Conservation (phyloP, 441 rosid genomes). For the Populus tomentosa region DNA sequence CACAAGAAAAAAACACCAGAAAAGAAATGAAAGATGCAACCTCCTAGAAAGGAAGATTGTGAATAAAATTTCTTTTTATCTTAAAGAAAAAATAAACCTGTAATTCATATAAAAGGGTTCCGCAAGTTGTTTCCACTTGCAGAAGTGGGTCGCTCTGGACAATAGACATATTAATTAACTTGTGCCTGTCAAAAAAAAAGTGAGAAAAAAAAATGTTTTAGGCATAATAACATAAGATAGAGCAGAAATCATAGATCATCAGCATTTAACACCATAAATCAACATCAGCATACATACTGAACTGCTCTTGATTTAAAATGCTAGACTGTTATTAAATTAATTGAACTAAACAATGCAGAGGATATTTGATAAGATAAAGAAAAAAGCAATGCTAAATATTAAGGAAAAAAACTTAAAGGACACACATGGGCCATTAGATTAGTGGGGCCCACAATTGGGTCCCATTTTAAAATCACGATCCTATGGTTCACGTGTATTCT, state of each 20-base stretch:
- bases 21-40: neutral
- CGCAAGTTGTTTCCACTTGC: constrained; percentile 78
- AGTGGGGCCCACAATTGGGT: neutral
- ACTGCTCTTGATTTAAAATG: neutral
- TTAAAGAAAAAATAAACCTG: constrained; percentile 14
- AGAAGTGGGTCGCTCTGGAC: constrained; percentile 45
- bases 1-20: neutral
- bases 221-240: neutral
- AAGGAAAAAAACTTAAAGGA: neutral
- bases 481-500: neutral
- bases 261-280: neutral
- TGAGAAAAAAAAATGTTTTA: neutral
- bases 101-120: constrained; percentile 53
- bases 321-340: neutral
- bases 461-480: neutral
- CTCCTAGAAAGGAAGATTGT: too few species aligned
- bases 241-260: neutral
- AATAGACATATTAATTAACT: constrained; percentile 40
- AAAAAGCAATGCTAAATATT: neutral
- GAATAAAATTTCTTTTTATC: neutral
- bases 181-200: constrained; percentile 14
- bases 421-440: neutral
- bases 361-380: neutral
- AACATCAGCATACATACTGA: neutral
- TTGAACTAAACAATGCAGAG: neutral